Evolutionary conservation across 2,329 filamentous ascomycete species (phyloP).

Genomic region (Thelonectria blattea): DNA sequence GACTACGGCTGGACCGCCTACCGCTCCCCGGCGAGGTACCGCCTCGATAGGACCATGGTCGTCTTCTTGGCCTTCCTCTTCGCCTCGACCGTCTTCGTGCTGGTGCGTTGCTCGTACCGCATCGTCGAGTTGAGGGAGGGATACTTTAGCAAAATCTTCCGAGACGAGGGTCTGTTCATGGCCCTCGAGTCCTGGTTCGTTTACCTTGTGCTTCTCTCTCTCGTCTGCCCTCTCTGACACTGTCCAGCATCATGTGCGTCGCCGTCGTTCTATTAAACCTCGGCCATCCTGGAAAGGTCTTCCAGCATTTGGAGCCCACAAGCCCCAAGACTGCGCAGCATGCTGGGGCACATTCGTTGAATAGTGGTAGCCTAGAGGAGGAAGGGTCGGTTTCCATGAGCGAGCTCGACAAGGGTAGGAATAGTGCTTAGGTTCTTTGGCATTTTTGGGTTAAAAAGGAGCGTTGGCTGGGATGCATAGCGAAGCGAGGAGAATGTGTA

Average conservation of each 20-base stretch:
- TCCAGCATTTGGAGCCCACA: background rate
- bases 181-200: constrained; percentile 36
- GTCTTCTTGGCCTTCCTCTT: constrained; percentile 55
- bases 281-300: background rate
- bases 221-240: background rate
- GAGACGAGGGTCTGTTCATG: constrained; percentile 35
- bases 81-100: constrained; percentile 60
- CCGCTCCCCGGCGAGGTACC: constrained; percentile 37
- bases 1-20: constrained; percentile 47
- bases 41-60: constrained; percentile 45
- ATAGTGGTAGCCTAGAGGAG: no score
- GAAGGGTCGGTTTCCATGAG: no score
- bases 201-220: no score
- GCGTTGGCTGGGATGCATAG: no score
- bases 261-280: background rate
- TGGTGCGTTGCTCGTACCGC: constrained; percentile 63
- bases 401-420: background rate
- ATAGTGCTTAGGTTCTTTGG: background rate
- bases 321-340: no score
- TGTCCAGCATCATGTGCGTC: background rate
- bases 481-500: no score
- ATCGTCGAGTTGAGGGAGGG: constrained; percentile 64
- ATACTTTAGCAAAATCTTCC: constrained; percentile 46
- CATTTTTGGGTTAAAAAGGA: background rate
- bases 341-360: background rate